Percentiles rank a stretch among this genome's conserved stretches.
Evolutionary conservation across 495 filamentous ascomycete genomes (phyloP).

Genomic region (Tuber indicum): DNA sequence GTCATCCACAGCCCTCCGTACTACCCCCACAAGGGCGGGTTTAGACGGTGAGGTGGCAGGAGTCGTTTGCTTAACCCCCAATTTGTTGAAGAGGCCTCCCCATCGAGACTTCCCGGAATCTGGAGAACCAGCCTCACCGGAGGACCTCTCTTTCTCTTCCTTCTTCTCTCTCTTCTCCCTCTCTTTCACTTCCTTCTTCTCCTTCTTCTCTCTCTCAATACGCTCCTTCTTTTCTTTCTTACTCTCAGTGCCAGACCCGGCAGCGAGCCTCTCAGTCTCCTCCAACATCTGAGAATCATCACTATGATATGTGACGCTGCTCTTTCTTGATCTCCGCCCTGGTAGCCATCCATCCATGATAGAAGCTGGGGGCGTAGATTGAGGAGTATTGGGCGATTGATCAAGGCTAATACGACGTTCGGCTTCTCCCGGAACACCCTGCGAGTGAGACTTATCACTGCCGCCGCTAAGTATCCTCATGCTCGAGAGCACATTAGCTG

Average conservation of each 20-base stretch:
- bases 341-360: background rate
- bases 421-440: background rate
- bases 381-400: background rate
- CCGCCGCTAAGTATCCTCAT: background rate
- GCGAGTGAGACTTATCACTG: background rate
- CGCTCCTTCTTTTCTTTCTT: conserved; percentile 12
- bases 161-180: conserved; percentile 1
- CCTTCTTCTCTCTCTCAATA: conserved; percentile 19
- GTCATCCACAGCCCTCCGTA: background rate
- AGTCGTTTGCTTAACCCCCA: background rate
- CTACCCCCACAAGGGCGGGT: background rate
- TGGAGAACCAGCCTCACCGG: background rate
- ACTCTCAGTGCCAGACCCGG: background rate
- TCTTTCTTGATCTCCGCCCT: background rate
- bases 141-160: conserved; percentile 2
- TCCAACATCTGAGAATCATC: conserved; percentile 3
- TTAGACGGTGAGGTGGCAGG: background rate
- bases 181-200: conserved; percentile 15
- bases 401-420: background rate
- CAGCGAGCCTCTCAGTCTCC: conserved; percentile 1
- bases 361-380: background rate
- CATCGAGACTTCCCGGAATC: background rate
- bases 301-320: background rate
- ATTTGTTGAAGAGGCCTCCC: background rate
- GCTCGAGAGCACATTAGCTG: background rate